Evolutionary conservation across 2,329 filamentous ascomycete genomes (phyloP), one percentile per base, ranked within the genome.

Genomic region (Penicillium palitans): DNA sequence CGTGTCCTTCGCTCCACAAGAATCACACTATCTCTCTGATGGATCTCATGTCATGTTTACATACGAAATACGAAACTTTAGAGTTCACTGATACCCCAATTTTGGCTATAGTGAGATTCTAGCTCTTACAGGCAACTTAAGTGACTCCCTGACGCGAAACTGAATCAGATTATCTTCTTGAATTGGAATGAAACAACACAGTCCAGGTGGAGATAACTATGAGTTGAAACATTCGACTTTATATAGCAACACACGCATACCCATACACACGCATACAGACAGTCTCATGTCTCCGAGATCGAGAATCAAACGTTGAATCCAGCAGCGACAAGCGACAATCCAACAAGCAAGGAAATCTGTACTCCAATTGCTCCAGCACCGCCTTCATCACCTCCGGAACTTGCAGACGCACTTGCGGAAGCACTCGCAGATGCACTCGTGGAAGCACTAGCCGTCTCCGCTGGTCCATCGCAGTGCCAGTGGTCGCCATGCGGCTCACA

Each of bases 381-480:
- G 3, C 39, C n/a, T 21, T 33, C 35, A 10, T 33, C 10, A 15
- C 21, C 44, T 6, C 17, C 44, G 17, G 52, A 24, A n/a, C 46
- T 24, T 0, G 29, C 13, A 4, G 49, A 41, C 24, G 24, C 25
- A 41, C 40, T 13, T 3, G 40, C n/a, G 3, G 40, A 41, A 6
- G 40, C 13, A 24, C 40, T 24, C 1, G 42, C 6, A 33, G 21
- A 31, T 4, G 40, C 17, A 17, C 48, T 57, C n/a, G 33, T n/a
- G 25, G 50, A 53, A 8, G 31, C 33, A 27, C 46, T 37, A 10
- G 29, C 25, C 12, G 57, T 57, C 41, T 59, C 57, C 4, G 21
- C 47, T 10, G 63, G 64, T 7, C 63, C 64, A 35, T 68, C 66
- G 13, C 66, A 68, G 51, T 68, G 61, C 65, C 65, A 67, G 29